These are phyloP conservation scores for Tolypocladium tropicale DNA, from an alignment of 2,329 filamentous ascomycete genomes.

Conservation along the genomic window DNA sequence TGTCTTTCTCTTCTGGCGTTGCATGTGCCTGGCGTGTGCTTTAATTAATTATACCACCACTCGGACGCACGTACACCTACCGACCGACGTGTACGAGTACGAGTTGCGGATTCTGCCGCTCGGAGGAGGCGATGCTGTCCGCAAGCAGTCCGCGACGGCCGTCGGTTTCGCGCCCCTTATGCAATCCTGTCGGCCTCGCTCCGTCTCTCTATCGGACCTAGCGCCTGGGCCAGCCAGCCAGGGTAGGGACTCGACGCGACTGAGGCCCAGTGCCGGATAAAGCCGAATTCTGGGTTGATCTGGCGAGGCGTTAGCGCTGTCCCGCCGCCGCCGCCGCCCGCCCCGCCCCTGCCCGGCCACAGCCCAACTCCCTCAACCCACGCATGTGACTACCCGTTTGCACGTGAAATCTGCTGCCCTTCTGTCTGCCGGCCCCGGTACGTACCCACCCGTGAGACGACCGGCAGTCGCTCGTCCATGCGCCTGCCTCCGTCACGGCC, in stretches of 20 bases:
- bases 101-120: too few species aligned
- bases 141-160: neutral
- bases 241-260: too few species aligned
- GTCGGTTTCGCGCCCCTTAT: neutral
- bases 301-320: neutral
- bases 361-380: constrained; percentile 3
- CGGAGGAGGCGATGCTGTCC: neutral
- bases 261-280: neutral
- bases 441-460: neutral
- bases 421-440: neutral
- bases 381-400: constrained; percentile 1
- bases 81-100: too few species aligned
- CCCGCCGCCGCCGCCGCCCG: neutral
- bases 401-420: constrained; percentile 1
- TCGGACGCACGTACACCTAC: too few species aligned
- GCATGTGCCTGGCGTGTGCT: constrained; percentile 4
- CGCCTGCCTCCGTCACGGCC: neutral
- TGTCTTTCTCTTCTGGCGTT: constrained; percentile 2
- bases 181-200: neutral
- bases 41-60: too few species aligned
- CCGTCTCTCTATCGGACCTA: too few species aligned
- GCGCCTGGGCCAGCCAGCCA: too few species aligned
- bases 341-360: too few species aligned
- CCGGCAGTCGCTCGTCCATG: neutral
- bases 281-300: neutral